Evolutionary conservation across 257 asterid species (phyloP), one percentile per base, ranked within the genome.

Genomic region (Ilex aquifolium): DNA sequence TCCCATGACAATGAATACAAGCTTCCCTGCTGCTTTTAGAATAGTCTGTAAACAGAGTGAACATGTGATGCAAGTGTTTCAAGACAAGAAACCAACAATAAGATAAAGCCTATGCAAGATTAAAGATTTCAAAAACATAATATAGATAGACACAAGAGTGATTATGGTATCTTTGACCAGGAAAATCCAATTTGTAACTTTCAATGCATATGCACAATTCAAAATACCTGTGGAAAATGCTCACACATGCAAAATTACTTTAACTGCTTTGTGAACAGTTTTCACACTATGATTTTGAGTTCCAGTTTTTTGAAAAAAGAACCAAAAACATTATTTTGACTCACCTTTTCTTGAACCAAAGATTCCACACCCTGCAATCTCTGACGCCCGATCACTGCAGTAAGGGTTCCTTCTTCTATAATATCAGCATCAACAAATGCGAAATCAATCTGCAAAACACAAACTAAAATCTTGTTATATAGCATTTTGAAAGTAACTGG

Each of bases 391-490:
- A 82, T 71, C 17, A 87, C 69, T 39, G 87, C 88, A 31, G 76
- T 76, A 57, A 87, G 88, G 50, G 93, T 80, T 59, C 72, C 88
- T 65, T 82, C 83, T 71, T 87, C 93, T 66, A 87, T 65, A 70
- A 76, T 72, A 74, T 87, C 90, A 72, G 93, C 95, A 80, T 85
- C 90, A 66, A 76, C 68, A 68, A 87, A 82, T 57, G 87, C 88
- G 49, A 85, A 29, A 73, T 87, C 83, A 72, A 87, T 76, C 95
- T 81, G 69, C 29, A 53, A 39, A 48, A 21, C 27, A 21, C 27
- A 1, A 21, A 21, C 27, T 21, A 21, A 21, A 21, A 21, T 21
- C 27, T 21, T 21, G 27, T 21, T 21, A 21, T 21, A n/a, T 21
- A 21, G 27, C 27, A 21, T 21, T 21, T 21, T 21, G 27, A 21